Evolutionary conservation across 208 protist genomes (phyloP).

Genomic region (Porcisia deanei): DNA sequence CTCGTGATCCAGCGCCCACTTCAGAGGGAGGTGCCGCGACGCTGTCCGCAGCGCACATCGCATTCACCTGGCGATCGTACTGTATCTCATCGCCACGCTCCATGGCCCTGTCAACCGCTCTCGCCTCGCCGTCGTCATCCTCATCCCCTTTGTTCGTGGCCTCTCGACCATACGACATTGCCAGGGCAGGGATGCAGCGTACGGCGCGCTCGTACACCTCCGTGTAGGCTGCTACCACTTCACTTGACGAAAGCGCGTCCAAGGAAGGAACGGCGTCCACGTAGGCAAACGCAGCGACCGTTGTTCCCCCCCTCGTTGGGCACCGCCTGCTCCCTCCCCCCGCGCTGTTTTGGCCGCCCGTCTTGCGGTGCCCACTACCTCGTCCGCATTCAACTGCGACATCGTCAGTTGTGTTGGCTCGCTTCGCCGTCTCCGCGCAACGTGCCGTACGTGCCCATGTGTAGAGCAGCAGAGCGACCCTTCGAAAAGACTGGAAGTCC

Average conservation of each 20-base stretch:
- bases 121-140: not conserved
- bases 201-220: slow-evolving; percentile 30
- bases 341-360: not conserved
- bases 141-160: not conserved
- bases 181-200: slow-evolving; percentile 32
- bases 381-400: not conserved
- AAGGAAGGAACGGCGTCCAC: slow-evolving; percentile 38
- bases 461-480: slow-evolving; percentile 60
- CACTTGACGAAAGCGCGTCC: slow-evolving; percentile 39
- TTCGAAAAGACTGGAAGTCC: slow-evolving; percentile 60
- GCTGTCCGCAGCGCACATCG: not conserved
- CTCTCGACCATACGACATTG: not conserved
- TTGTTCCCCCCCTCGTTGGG: not conserved
- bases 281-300: slow-evolving; percentile 19
- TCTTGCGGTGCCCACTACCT: not conserved
- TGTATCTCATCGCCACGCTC: not conserved
- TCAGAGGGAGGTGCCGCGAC: not conserved
- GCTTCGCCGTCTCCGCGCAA: not conserved
- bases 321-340: slow-evolving; percentile 3
- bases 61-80: not conserved
- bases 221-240: slow-evolving; percentile 45
- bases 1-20: not conserved
- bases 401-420: slow-evolving; percentile 1
- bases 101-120: not conserved
- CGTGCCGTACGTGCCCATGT: slow-evolving; percentile 34